These are phyloP conservation scores for Russula virescens DNA, from an alignment of 768 basidiomycete species.

Conservation along the genomic window DNA sequence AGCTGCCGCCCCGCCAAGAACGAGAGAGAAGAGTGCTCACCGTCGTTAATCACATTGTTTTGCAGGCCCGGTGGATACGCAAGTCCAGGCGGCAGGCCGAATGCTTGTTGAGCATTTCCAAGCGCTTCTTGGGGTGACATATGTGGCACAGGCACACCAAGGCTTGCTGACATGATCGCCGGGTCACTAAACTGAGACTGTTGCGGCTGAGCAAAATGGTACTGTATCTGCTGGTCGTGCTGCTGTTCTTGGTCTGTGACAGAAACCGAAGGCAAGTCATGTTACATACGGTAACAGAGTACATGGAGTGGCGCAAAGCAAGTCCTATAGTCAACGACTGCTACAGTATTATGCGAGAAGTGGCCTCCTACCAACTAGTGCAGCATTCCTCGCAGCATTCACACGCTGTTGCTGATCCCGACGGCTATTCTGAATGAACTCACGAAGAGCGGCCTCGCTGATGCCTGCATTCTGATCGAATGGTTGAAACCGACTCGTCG, in stretches of 20 bases:
- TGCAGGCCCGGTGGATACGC: conserved; percentile 36
- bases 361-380: conserved; percentile 45
- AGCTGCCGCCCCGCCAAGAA: neutral
- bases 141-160: conserved; percentile 8
- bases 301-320: conserved; percentile 16
- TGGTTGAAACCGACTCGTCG: conserved; percentile 46
- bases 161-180: conserved; percentile 20
- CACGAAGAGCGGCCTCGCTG: conserved; percentile 72
- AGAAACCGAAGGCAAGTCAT: conserved; percentile 24
- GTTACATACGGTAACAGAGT: conserved; percentile 26
- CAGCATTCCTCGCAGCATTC: conserved; percentile 30
- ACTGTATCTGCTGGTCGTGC: conserved; percentile 26
- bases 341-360: conserved; percentile 37
- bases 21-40: conserved; percentile 14
- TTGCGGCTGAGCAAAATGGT: conserved; percentile 29
- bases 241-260: conserved; percentile 32
- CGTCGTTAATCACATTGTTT: conserved; percentile 25
- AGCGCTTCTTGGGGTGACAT: conserved; percentile 6
- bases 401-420: conserved; percentile 45
- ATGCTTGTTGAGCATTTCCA: conserved; percentile 12
- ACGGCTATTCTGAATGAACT: conserved; percentile 68
- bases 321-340: conserved; percentile 27
- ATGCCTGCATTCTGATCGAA: conserved; percentile 46
- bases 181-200: conserved; percentile 17
- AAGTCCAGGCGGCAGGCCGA: conserved; percentile 66